Base-by-base conservation (phyloP, 1,284 basidiomycete species). In the Gomphus bonarii region DNA sequence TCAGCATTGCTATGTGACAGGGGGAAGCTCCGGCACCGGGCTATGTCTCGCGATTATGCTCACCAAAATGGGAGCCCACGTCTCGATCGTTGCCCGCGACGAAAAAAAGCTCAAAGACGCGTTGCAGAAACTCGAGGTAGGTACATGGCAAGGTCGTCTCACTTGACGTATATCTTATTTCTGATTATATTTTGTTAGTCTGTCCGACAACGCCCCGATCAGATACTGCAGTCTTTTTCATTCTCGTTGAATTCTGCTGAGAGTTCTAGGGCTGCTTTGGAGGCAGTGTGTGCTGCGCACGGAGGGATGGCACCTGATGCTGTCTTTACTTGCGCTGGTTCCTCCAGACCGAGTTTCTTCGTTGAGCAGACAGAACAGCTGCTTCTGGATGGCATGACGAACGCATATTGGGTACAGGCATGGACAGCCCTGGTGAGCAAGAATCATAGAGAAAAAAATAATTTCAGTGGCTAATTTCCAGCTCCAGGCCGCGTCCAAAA, bases 11-110 rank as follows among this genome's bases (percentile, higher is more conserved):
- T 38, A 50, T 50, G 49, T 50, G 5, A 50, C 35, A 35, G 92
- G 91, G 91, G 89, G 89, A 1, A 88, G 84, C 8, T 76, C 83
- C 20, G 91, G 91, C 0, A 77, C 92, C 1, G 91, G 91, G 8
- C 76, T 90, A 14, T 76, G 82, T 0, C 72, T 93, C 0, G 87
- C 90, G 0, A 73, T 79, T 44, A 73, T 84, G 43, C 76, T 94
- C 10, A 79, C 84, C 16, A 70, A 75, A 61, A 75, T 75, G 54
- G 91, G 91, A 1, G 88, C 90, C 1, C 74, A 90, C 66, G 84
- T 95, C 3, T 87, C 85, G 1, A 87, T 95, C 60, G 85, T 92
- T 33, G 89, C 90, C 44, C 75, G 90, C 88, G 0, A 62, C 63
- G 73, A 81, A 61, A 69, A 72, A 46, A 84, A 81, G 60, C 73